phyloP scores from a whole-genome alignment of 2,329 filamentous ascomycete species.

The Geosmithia putterillii region DNA sequence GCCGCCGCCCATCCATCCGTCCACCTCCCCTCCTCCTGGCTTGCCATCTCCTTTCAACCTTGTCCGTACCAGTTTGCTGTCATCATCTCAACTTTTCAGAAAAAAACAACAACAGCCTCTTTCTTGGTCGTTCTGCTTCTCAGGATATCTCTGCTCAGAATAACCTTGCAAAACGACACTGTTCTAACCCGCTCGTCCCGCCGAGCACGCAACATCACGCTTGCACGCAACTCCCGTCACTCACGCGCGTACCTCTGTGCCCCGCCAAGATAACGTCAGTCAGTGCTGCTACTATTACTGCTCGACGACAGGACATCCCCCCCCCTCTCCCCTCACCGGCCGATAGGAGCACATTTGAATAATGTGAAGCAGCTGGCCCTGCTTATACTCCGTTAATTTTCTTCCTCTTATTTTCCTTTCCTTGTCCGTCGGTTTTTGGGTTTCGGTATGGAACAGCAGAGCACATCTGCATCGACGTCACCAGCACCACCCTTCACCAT shows the following conservation, averaged over 20 bases:
- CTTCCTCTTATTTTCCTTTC: background rate
- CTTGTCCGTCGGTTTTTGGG: conserved; percentile 9
- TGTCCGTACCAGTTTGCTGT: background rate
- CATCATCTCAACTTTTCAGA: background rate
- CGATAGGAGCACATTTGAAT: background rate
- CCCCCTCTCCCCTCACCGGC: background rate
- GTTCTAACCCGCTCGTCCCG: no score
- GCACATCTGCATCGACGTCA: conserved; percentile 13
- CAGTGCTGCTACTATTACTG: no score
- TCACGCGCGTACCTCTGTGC: background rate
- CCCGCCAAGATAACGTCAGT: background rate
- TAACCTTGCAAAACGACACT: no score
- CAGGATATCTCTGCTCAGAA: no score
- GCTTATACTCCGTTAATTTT: conserved; percentile 1
- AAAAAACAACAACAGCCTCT: background rate
- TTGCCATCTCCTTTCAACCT: background rate
- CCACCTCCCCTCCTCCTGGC: background rate
- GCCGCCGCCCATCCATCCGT: no score
- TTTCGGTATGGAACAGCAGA: conserved; percentile 41
- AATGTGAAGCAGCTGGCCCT: background rate
- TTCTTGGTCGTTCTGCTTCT: no score
- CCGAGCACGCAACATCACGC: no score
- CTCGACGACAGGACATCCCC: background rate
- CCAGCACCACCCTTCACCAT: no score
- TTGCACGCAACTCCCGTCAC: background rate